Evolutionary conservation across 768 basidiomycete species (phyloP).

Genomic region (Leucocoprinus leucothites): DNA sequence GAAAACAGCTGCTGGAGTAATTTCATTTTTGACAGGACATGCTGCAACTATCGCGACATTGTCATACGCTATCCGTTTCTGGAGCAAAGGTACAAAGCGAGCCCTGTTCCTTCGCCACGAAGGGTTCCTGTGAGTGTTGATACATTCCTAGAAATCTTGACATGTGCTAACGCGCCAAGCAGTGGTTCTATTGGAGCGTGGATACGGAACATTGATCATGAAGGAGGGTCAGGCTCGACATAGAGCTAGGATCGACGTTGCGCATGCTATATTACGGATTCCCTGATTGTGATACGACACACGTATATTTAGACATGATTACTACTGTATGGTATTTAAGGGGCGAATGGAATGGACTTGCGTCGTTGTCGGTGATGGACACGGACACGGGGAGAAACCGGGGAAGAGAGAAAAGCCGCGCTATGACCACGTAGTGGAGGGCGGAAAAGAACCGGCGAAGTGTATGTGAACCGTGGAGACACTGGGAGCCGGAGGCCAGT

Average conservation of each 20-base stretch:
- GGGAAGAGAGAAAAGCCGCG: constrained; percentile 13
- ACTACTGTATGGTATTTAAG: not conserved
- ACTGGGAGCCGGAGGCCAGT: not conserved
- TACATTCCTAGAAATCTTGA: constrained; percentile 8
- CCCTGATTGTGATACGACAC: not conserved
- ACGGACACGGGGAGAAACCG: constrained; percentile 6
- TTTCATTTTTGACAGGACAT: constrained; percentile 59
- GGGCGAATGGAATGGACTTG: constrained; percentile 6
- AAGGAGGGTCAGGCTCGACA: constrained; percentile 17
- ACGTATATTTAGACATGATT: not conserved
- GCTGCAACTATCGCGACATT: constrained; percentile 95
- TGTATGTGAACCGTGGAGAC: not conserved
- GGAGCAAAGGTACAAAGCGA: constrained; percentile 96
- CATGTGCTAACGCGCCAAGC: constrained; percentile 12
- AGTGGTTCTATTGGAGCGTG: constrained; percentile 96
- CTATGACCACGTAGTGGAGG: constrained; percentile 1
- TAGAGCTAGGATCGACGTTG: not conserved
- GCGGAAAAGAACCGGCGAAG: not conserved
- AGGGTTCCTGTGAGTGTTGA: constrained; percentile 82
- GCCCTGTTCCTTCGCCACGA: constrained; percentile 97
- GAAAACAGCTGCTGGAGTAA: constrained; percentile 10
- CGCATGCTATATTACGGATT: not conserved
- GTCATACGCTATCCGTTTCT: constrained; percentile 98
- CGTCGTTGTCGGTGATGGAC: constrained; percentile 10
- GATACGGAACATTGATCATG: constrained; percentile 89